Percentiles rank a stretch among this genome's conserved stretches.
Conservation (phyloP, 495 filamentous ascomycete species). For the Trichoderma orchidacearum region DNA sequence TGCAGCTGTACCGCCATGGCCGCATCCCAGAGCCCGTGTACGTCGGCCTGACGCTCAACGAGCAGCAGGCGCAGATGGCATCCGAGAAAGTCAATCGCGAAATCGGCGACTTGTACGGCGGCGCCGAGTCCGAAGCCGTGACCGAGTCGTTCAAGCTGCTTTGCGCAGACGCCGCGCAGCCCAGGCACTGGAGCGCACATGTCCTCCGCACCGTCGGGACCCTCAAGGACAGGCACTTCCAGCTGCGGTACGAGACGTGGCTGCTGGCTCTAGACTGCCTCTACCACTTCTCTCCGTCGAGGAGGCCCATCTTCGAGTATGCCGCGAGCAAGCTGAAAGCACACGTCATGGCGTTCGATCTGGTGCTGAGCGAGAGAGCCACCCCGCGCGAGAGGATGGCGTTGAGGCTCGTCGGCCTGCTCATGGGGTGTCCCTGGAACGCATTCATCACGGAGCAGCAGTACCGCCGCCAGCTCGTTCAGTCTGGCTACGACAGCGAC, state of each 20-base stretch:
- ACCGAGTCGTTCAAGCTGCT: not conserved
- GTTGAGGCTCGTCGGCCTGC: slow-evolving; percentile 1
- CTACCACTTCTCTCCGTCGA: slow-evolving; percentile 36
- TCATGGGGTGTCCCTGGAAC: slow-evolving; percentile 6
- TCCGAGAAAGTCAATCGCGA: not conserved
- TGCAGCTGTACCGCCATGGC: not conserved
- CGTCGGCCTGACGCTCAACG: not conserved
- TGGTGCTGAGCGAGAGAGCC: not conserved
- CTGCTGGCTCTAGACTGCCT: slow-evolving; percentile 36
- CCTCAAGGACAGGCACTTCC: not conserved
- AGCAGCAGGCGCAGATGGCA: not conserved
- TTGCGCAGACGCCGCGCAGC: not conserved
- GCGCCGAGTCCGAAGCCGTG: too few relatives aligned
- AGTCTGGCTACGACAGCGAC: slow-evolving; percentile 22
- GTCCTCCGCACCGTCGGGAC: not conserved
- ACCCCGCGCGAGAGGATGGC: not conserved
- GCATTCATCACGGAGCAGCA: slow-evolving; percentile 3
- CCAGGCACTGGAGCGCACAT: not conserved
- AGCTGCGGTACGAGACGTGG: slow-evolving; percentile 18
- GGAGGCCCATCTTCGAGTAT: slow-evolving; percentile 22
- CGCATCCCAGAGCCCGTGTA: not conserved
- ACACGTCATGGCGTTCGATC: slow-evolving; percentile 24
- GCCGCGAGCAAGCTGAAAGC: slow-evolving; percentile 19
- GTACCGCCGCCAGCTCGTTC: slow-evolving; percentile 3
- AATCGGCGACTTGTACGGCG: too few relatives aligned